Conservation (phyloP, 768 basidiomycete genomes). For the Tylopilus balloui region DNA sequence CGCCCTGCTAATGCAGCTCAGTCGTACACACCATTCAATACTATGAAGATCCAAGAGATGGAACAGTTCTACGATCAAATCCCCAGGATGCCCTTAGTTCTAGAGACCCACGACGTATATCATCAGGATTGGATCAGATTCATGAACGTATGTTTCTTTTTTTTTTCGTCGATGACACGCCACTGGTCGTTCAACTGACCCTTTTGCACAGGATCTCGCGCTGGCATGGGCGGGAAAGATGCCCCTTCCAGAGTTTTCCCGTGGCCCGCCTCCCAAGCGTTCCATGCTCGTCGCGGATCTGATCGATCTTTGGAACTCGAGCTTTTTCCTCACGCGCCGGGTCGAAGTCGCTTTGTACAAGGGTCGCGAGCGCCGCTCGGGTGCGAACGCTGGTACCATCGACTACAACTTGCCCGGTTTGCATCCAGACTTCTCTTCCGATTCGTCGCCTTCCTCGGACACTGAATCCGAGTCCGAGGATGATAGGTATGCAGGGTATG, state of each 20-base stretch:
- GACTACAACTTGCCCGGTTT: conserved; percentile 52
- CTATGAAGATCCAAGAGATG: conserved; percentile 73
- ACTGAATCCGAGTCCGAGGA: conserved; percentile 41
- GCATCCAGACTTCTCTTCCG: conserved; percentile 40
- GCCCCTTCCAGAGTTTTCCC: conserved; percentile 52
- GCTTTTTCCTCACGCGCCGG: conserved; percentile 70
- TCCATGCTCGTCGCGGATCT: conserved; percentile 64
- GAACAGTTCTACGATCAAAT: conserved; percentile 63
- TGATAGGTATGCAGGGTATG: conserved; percentile 43
- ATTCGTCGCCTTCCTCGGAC: conserved; percentile 36
- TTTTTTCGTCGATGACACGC: neutral
- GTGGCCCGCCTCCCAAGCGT: conserved; percentile 50
- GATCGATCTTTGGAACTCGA: conserved; percentile 73
- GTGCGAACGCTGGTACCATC: conserved; percentile 47
- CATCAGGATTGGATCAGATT: conserved; percentile 77
- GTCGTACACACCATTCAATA: conserved; percentile 64
- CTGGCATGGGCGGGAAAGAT: conserved; percentile 76
- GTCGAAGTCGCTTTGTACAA: conserved; percentile 81
- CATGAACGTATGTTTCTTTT: conserved; percentile 53
- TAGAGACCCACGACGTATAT: conserved; percentile 73
- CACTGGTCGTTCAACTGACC: neutral
- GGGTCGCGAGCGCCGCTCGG: conserved; percentile 75
- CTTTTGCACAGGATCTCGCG: conserved; percentile 52
- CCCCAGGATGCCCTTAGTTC: conserved; percentile 68
- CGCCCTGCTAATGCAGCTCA: conserved; percentile 66